Conservation (phyloP, 371 early-diverging fungal genomes). For the Rhizopus delemar region DNA sequence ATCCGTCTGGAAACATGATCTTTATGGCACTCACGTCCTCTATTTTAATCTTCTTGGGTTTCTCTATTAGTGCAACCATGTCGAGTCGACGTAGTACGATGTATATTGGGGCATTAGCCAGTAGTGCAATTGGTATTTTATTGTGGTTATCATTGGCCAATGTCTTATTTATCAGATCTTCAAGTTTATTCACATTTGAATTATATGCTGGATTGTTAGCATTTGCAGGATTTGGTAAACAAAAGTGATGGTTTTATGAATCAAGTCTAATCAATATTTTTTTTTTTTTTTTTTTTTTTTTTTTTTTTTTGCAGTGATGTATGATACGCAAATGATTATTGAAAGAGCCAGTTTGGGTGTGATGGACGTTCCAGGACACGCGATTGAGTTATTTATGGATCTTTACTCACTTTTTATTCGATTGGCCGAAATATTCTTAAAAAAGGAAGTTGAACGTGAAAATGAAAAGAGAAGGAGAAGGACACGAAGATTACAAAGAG, state of each 20-base stretch:
- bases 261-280: no score
- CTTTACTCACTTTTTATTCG: slow-evolving; percentile 57
- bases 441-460: slow-evolving; percentile 40
- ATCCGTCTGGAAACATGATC: slow-evolving; percentile 40
- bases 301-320: slow-evolving; percentile 39
- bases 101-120: slow-evolving; percentile 50
- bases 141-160: slow-evolving; percentile 50
- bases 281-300: not conserved
- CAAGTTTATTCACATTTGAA: slow-evolving; percentile 45
- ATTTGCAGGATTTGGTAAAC: slow-evolving; percentile 52
- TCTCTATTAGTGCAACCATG: slow-evolving; percentile 49
- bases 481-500: slow-evolving; percentile 15
- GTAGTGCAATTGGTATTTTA: slow-evolving; percentile 41
- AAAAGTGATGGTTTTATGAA: not conserved
- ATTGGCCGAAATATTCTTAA: slow-evolving; percentile 45
- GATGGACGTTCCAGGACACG: slow-evolving; percentile 48
- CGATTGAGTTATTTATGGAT: slow-evolving; percentile 59
- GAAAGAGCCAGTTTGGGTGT: slow-evolving; percentile 53
- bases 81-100: slow-evolving; percentile 47
- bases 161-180: slow-evolving; percentile 44
- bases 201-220: slow-evolving; percentile 57
- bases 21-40: slow-evolving; percentile 42
- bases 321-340: slow-evolving; percentile 67
- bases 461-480: slow-evolving; percentile 18
- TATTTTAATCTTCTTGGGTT: slow-evolving; percentile 53